Percentiles rank a stretch among this genome's conserved stretches.
phyloP scores from a whole-genome alignment of 352 stramenopile species.

The Blastocystis sp. region DNA sequence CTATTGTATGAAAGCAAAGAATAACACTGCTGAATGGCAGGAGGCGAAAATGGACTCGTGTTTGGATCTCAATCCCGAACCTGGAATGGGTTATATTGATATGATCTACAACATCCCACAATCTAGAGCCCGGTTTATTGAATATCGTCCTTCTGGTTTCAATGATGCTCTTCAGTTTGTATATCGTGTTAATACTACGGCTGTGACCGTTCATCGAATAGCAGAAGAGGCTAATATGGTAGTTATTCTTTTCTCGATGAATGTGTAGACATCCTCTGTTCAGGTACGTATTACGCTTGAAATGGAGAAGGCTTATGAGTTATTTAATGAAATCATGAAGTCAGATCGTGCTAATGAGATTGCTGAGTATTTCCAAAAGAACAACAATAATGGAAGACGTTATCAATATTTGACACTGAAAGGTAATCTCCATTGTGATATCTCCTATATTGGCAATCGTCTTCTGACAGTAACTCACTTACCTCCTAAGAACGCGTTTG shows the following conservation, averaged over 20 bases:
- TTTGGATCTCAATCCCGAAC: neutral
- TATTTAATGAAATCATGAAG: neutral
- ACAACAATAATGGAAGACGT: conserved; percentile 15
- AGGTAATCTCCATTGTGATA: neutral
- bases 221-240: conserved; percentile 1
- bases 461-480: neutral
- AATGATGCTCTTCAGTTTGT: neutral
- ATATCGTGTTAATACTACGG: conserved; percentile 5
- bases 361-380: conserved; percentile 7
- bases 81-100: conserved; percentile 5
- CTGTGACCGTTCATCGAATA: neutral
- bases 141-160: neutral
- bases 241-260: neutral
- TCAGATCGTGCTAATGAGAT: neutral
- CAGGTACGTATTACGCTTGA: conserved; percentile 1
- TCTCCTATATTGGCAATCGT: neutral
- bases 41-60: neutral
- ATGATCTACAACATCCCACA: neutral
- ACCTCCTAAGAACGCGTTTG: neutral
- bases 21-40: conserved; percentile 14
- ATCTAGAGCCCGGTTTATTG: conserved; percentile 5
- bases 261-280: neutral
- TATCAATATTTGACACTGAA: conserved; percentile 17
- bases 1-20: neutral
- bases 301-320: neutral